Evolutionary conservation across 208 protist genomes (phyloP), one percentile per base, ranked within the genome.

Genomic region (Crithidia mellificae): DNA sequence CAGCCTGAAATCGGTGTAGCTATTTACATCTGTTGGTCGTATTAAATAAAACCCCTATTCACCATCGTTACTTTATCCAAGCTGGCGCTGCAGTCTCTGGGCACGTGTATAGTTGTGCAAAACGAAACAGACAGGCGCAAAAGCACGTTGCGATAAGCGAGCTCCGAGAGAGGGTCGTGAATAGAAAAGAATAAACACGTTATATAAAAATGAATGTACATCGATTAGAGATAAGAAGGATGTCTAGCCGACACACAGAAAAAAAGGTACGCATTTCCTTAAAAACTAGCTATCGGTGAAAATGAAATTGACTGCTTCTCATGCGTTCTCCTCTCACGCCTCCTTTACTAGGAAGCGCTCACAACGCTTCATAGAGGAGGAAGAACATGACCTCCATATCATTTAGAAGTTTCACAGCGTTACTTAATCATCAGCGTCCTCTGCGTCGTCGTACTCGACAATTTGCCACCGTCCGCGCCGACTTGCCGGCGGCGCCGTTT

Each of bases 391-490:
- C 36, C 36, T 15, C 36, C 36, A 41, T 15, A 41, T 41, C 6
- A 41, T 12, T 15, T 12, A 41, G 9, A 41, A 41, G 36, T 15
- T 41, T 12, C 6, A 41, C 9, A 41, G 6, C 36, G 36, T 41
- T 41, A 15, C 46, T 14, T 65, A 59, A 2, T 77, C 72, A 9
- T 80, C 74, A 17, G 38, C 43, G 22, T 72, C 77, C 11, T 72
- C 70, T 1, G 78, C 85, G 9, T 84, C 83, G 19, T 85, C 78
- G 70, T 95, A 95, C 74, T 95, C 87, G 34, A 95, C 71, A 44
- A 91, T 82, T 58, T 84, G 80, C 90, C 87, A 93, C 15, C 90
- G 77, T 39, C 70, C 77, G 25, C 58, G 41, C 15, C 87, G 80
- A 27, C 67, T 53, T 4, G 36, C 54, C 24, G 69, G 74, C 25